Percentiles rank a stretch among this genome's conserved stretches.
These are phyloP conservation scores for Penicillium sp. DNA, from an alignment of 2,329 filamentous ascomycete genomes.

Conservation along the genomic window DNA sequence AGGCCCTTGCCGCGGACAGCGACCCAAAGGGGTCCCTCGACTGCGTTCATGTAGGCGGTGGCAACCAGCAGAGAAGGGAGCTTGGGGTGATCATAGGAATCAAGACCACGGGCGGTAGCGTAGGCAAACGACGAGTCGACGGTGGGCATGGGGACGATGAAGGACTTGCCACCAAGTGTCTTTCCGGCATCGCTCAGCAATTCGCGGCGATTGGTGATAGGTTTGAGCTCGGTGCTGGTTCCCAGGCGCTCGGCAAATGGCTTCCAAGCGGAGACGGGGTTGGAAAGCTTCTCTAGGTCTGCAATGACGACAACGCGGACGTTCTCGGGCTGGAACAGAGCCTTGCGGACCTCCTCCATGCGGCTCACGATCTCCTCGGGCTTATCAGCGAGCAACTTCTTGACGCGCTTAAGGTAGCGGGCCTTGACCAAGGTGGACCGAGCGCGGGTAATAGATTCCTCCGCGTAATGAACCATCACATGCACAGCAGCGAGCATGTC, in stretches of 20 bases:
- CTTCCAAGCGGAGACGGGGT: conserved; percentile 80
- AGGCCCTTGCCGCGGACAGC: conserved; percentile 90
- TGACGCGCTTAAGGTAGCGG: conserved; percentile 81
- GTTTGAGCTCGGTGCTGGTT: conserved; percentile 58
- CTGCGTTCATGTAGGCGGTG: conserved; percentile 84
- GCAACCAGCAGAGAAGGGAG: conserved; percentile 86
- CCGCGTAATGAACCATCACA: conserved; percentile 77
- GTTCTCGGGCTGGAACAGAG: conserved; percentile 81
- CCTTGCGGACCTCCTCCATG: conserved; percentile 73
- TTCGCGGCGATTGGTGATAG: conserved; percentile 68
- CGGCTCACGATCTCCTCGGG: conserved; percentile 73
- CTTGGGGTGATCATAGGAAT: conserved; percentile 72
- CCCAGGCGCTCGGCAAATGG: conserved; percentile 58
- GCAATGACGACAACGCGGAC: conserved; percentile 82
- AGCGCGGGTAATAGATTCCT: conserved; percentile 73
- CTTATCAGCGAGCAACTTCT: conserved; percentile 75
- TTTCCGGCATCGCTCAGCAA: conserved; percentile 75
- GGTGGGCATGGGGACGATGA: conserved; percentile 85
- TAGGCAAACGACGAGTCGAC: conserved; percentile 90
- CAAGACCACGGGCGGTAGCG: conserved; percentile 71
- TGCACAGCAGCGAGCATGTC: conserved; percentile 64
- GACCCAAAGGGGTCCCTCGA: conserved; percentile 93
- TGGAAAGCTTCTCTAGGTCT: conserved; percentile 70
- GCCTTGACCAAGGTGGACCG: conserved; percentile 82
- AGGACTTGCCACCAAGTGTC: conserved; percentile 71